Base-by-base conservation (phyloP, 768 basidiomycete genomes). In the Boletus speciosus region DNA sequence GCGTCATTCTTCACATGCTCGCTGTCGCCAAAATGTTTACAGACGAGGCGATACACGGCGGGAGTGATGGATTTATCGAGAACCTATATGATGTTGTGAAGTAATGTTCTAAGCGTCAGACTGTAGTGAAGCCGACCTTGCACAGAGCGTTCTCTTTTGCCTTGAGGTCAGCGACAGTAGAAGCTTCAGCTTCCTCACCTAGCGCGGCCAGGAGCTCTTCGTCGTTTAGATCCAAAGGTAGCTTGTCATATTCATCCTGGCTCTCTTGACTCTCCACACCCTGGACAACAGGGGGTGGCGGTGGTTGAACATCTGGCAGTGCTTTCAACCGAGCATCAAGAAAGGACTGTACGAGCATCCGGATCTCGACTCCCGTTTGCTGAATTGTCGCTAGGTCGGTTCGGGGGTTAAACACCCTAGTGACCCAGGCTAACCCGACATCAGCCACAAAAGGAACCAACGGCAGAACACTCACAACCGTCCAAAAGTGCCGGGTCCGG, bases 191-290 rank as follows among this genome's bases (percentile, higher is more conserved):
- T 14, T 66, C 71, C 10, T 70, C 73, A 16, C 76, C 80, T 7
- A 88, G 74, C 7, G 83, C 75, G 29, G 81, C 83, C 16, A 79
- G 62, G 1, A 88, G 65, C 15, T 75, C 77, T 21, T 83, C 84
- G 60, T 90, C 87, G 49, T 80, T 72, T 23, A 84, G 74, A 51
- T 86, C 82, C 44, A 86, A 70, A 55, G 82, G 79, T 38, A 85
- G 63, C 41, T 74, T 72, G 15, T 78, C 82, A 58, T 83, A 93
- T 49, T 86, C 83, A 52, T 92, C 89, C 63, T 94, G 90, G 58
- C 86, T 91, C 56, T 92, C 90, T 61, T 82, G 81, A 41, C 77
- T 78, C 36, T 80, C 80, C 16, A 57, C 15, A 42, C 56, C 35
- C 64, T 64, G 32, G 56, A 43, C 50, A 52, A 67, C 56, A 5